Conservation (phyloP, 1,139 yeast genomes). For the Zygoascus sp. region DNA sequence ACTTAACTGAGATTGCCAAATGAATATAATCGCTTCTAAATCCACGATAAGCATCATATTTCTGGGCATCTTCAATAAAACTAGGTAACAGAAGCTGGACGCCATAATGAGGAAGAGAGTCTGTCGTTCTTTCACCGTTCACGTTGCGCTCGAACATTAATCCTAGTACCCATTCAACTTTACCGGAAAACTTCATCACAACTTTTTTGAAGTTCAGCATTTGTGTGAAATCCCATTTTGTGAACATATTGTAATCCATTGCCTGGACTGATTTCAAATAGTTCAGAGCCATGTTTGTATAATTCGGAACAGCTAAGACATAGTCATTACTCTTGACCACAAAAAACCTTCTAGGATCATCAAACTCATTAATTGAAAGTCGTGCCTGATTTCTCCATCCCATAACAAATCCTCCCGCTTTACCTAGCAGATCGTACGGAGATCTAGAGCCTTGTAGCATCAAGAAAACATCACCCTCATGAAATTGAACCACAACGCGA, state of each 20-base stretch:
- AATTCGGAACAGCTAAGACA: conserved; percentile 60
- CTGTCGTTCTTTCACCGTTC: conserved; percentile 40
- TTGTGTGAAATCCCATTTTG: conserved; percentile 26
- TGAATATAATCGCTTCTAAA: conserved; percentile 79
- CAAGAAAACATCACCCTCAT: conserved; percentile 44
- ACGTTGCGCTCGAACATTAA: conserved; percentile 45
- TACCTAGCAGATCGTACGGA: conserved; percentile 70
- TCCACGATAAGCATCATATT: conserved; percentile 71
- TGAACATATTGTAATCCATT: conserved; percentile 22
- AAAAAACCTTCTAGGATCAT: conserved; percentile 58
- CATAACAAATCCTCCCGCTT: conserved; percentile 73
- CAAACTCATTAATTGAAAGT: conserved; percentile 57
- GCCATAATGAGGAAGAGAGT: conserved; percentile 67
- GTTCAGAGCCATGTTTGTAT: conserved; percentile 32
- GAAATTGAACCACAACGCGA: conserved; percentile 45
- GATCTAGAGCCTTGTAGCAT: conserved; percentile 66
- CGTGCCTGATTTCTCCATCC: conserved; percentile 68
- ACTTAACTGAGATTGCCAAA: conserved; percentile 65
- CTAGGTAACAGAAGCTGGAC: conserved; percentile 62
- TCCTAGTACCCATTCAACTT: conserved; percentile 49
- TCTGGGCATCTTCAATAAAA: conserved; percentile 42
- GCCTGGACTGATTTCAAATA: conserved; percentile 25
- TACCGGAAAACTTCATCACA: conserved; percentile 50
- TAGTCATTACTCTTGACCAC: conserved; percentile 63
- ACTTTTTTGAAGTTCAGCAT: conserved; percentile 39